Percentiles rank a stretch among this genome's conserved stretches.
Evolutionary conservation across 352 stramenopile genomes (phyloP).

Genomic region (Pythium phragmitis): DNA sequence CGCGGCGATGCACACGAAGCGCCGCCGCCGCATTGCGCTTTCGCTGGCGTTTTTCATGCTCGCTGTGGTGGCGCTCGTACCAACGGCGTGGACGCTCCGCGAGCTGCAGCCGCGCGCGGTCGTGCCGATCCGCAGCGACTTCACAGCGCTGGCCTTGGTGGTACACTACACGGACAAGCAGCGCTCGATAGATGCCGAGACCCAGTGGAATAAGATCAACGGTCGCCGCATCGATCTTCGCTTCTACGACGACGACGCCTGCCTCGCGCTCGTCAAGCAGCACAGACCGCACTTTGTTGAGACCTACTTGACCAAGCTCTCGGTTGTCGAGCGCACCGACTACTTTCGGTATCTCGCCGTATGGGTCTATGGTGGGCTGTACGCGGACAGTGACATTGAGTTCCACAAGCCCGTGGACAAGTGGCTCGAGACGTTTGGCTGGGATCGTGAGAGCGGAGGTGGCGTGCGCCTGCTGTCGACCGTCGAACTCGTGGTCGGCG

Average conservation of each 20-base stretch:
- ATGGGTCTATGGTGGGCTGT: constrained; percentile 14
- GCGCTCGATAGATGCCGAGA: not conserved
- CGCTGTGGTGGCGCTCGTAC: not conserved
- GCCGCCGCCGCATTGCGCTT: not conserved
- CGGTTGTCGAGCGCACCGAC: constrained; percentile 17
- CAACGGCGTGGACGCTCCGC: not conserved
- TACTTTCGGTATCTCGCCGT: constrained; percentile 19
- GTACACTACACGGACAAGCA: not conserved
- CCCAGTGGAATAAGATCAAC: not conserved
- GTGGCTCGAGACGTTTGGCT: constrained; percentile 15
- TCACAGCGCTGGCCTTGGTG: not conserved
- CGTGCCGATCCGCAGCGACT: not conserved
- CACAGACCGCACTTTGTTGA: constrained; percentile 9
- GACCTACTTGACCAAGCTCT: constrained; percentile 12
- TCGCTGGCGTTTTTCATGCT: not conserved
- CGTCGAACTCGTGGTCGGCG: constrained; percentile 5
- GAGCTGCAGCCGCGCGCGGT: not conserved
- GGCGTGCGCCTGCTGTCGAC: not conserved
- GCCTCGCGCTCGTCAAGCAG: constrained; percentile 1
- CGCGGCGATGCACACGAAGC: not conserved
- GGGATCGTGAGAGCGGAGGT: not conserved
- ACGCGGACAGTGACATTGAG: constrained; percentile 15
- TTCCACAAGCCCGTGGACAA: constrained; percentile 10
- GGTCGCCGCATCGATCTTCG: constrained; percentile 3
- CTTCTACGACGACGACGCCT: constrained; percentile 16